A percentile compares a stretch with the other conserved stretches of the same genome.
Evolutionary conservation across 352 stramenopile genomes (phyloP).

Genomic region (Globisporangium spinosum): DNA sequence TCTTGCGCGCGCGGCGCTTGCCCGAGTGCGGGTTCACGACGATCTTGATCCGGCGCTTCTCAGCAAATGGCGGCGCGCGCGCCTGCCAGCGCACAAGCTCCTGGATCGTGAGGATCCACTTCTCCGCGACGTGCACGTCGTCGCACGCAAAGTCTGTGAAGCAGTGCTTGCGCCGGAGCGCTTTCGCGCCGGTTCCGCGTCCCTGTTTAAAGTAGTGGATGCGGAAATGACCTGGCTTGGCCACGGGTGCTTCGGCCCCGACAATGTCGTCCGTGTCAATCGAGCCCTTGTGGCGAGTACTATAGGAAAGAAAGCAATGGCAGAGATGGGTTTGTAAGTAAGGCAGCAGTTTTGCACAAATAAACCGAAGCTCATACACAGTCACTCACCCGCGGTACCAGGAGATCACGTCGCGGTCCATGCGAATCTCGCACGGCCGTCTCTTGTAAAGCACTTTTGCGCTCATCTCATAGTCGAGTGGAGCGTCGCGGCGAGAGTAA

Average conservation of each 20-base stretch:
- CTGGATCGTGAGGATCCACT: conserved; percentile 67
- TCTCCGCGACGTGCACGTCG: conserved; percentile 31
- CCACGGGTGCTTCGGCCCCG: conserved; percentile 39
- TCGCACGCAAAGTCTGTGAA: conserved; percentile 51
- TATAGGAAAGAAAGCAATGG: neutral
- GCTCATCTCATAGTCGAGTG: conserved; percentile 59
- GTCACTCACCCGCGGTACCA: conserved; percentile 42
- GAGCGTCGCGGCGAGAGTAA: conserved; percentile 70
- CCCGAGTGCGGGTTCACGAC: conserved; percentile 82
- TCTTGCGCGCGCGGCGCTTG: conserved; percentile 52
- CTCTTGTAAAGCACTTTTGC: conserved; percentile 41
- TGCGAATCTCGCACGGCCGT: conserved; percentile 50
- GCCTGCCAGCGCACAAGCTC: conserved; percentile 82
- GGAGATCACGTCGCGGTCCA: conserved; percentile 58
- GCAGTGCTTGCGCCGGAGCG: conserved; percentile 46
- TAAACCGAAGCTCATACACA: neutral
- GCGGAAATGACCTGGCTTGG: conserved; percentile 39
- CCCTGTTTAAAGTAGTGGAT: conserved; percentile 80
- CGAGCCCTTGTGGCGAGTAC: conserved; percentile 39
- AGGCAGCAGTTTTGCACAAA: neutral
- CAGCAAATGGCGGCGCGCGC: conserved; percentile 53
- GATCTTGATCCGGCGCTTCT: conserved; percentile 76
- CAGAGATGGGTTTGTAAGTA: neutral
- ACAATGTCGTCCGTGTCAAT: conserved; percentile 78
- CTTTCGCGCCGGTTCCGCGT: conserved; percentile 50